Percentiles rank a stretch among this genome's conserved stretches.
These are phyloP conservation scores for Solanum sitiens DNA, from an alignment of 257 asterid genomes.

Conservation along the genomic window DNA sequence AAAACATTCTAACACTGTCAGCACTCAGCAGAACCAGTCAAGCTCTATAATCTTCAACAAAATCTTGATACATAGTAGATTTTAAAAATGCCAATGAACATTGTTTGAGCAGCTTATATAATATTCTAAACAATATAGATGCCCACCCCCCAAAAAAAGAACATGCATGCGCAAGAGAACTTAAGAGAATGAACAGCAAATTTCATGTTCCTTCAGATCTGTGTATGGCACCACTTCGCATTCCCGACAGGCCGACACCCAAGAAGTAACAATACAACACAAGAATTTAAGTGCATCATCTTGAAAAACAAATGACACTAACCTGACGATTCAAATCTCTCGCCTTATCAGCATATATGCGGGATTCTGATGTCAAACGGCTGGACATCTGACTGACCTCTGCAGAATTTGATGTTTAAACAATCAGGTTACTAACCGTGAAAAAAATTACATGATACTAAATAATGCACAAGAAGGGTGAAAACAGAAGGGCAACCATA, in stretches of 20 bases:
- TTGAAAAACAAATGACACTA: slow-evolving; percentile 3
- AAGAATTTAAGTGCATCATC: neutral
- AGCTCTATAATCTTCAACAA: neutral
- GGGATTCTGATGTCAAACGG: slow-evolving; percentile 89
- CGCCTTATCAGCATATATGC: slow-evolving; percentile 81
- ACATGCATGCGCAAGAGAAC: neutral
- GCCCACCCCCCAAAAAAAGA: neutral
- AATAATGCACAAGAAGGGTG: neutral
- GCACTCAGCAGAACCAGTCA: neutral
- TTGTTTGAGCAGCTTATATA: neutral
- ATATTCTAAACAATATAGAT: neutral
- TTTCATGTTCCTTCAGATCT: neutral
- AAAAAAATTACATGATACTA: neutral
- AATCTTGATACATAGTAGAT: neutral
- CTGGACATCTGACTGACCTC: slow-evolving; percentile 89
- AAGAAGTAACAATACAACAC: neutral
- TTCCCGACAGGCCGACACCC: neutral
- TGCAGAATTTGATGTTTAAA: slow-evolving; percentile 16
- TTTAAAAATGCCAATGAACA: neutral
- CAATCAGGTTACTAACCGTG: neutral
- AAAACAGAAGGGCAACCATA: neutral
- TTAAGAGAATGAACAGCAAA: neutral
- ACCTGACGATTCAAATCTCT: slow-evolving; percentile 96
- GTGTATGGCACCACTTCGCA: neutral
- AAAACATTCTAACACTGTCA: neutral